Percentiles rank a stretch among this genome's conserved stretches.
phyloP scores from a whole-genome alignment of 1,284 basidiomycete genomes.

The Pseudozyma tsukubaensis region DNA sequence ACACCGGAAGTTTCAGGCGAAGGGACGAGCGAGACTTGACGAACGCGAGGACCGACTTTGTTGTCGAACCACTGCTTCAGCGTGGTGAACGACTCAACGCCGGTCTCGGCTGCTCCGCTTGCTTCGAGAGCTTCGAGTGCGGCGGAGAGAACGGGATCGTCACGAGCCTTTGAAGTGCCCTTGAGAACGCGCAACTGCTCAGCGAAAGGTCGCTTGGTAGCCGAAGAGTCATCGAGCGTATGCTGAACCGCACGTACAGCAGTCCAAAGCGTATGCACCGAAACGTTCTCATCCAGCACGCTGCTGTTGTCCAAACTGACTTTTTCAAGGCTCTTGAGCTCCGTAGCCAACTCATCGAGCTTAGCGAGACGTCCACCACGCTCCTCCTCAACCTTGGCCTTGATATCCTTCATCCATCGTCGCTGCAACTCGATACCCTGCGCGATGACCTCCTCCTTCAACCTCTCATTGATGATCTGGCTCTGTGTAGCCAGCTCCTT shows the following conservation, averaged over 20 bases:
- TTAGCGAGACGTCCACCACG: constrained; percentile 94
- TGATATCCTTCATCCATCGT: constrained; percentile 95
- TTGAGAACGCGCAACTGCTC: constrained; percentile 87
- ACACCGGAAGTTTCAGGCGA: constrained; percentile 84
- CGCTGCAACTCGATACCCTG: constrained; percentile 97
- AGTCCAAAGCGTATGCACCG: constrained; percentile 77
- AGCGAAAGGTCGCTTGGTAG: constrained; percentile 81
- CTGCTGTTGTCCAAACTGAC: constrained; percentile 89
- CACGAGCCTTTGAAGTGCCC: constrained; percentile 72
- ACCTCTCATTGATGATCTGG: constrained; percentile 84
- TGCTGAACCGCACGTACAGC: constrained; percentile 68
- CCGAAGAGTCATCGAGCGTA: constrained; percentile 73
- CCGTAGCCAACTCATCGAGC: constrained; percentile 89
- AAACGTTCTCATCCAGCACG: constrained; percentile 88
- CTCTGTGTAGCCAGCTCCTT: constrained; percentile 88
- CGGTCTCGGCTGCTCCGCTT: constrained; percentile 79
- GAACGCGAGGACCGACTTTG: constrained; percentile 85
- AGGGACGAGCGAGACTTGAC: constrained; percentile 83
- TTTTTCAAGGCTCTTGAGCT: constrained; percentile 89
- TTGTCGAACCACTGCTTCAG: constrained; percentile 89
- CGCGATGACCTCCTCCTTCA: constrained; percentile 93
- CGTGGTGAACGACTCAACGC: constrained; percentile 89
- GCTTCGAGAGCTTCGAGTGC: constrained; percentile 71
- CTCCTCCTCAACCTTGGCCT: constrained; percentile 94
- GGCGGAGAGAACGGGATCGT: constrained; percentile 71